Conservation (phyloP, 163 green algal genomes). For the Scenedesmus sp. region DNA sequence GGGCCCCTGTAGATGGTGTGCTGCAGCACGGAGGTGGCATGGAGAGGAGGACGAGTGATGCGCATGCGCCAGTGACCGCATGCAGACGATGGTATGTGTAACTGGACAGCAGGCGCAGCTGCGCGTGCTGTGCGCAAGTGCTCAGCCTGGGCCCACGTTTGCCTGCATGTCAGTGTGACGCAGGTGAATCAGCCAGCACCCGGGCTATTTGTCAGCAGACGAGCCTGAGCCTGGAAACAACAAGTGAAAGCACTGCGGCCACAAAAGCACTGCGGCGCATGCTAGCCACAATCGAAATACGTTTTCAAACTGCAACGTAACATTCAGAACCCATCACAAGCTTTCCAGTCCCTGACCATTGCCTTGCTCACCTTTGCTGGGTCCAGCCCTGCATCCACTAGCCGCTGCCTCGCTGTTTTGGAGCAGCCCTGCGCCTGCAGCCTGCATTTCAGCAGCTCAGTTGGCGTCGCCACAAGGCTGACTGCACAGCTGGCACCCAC, state of each 20-base stretch:
- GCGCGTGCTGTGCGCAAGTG: not conserved
- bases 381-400: slow-evolving; percentile 58
- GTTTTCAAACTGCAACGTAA: no score
- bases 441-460: slow-evolving; percentile 91
- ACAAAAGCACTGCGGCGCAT: no score
- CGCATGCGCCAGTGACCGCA: no score
- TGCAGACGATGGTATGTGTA: not conserved
- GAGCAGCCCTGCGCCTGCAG: slow-evolving; percentile 74
- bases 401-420: slow-evolving; percentile 36
- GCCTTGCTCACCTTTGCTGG: slow-evolving; percentile 47
- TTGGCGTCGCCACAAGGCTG: slow-evolving; percentile 85
- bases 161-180: no score
- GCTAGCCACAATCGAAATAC: no score
- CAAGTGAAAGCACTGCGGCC: no score
- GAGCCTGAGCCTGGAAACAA: no score
- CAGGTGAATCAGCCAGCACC: no score
- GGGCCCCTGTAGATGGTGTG: slow-evolving; percentile 46
- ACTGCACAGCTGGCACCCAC: slow-evolving; percentile 76
- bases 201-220: no score
- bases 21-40: not conserved
- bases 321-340: no score
- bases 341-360: no score
- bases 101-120: not conserved
- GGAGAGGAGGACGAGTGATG: not conserved
- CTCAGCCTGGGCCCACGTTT: no score